phyloP scores from a whole-genome alignment of 805 yeast genomes.

The Torulaspora maleeae region DNA sequence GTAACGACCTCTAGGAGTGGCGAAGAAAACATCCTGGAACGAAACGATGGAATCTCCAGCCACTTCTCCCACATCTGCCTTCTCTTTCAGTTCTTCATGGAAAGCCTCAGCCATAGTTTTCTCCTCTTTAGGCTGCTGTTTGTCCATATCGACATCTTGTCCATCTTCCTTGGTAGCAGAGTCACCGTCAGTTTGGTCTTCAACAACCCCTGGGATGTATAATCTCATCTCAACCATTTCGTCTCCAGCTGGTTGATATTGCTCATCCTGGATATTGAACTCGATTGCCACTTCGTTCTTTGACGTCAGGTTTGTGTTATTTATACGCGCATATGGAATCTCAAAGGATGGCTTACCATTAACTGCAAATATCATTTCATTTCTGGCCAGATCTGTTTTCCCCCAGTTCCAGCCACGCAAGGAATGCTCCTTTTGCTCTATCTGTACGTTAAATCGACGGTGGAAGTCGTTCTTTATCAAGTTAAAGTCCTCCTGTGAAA shows the following conservation, averaged over 20 bases:
- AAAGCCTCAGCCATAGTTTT: slow-evolving; percentile 76
- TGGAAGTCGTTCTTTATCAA: slow-evolving; percentile 79
- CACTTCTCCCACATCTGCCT: slow-evolving; percentile 90
- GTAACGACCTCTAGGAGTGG: slow-evolving; percentile 98
- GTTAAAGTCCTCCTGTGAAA: slow-evolving; percentile 77
- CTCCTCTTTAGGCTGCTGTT: slow-evolving; percentile 16
- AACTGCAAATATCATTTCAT: slow-evolving; percentile 80
- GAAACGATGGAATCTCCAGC: slow-evolving; percentile 94
- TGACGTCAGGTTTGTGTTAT: slow-evolving; percentile 84
- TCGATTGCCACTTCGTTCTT: slow-evolving; percentile 93
- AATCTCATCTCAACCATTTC: slow-evolving; percentile 93
- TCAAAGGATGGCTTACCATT: slow-evolving; percentile 90
- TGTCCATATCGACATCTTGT: slow-evolving; percentile 22
- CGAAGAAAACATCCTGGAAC: slow-evolving; percentile 81
- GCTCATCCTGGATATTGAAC: slow-evolving; percentile 55
- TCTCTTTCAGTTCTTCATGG: slow-evolving; percentile 86
- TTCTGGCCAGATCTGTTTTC: slow-evolving; percentile 82
- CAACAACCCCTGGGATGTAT: slow-evolving; percentile 82
- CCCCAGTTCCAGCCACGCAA: slow-evolving; percentile 99
- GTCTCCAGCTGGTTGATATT: slow-evolving; percentile 74
- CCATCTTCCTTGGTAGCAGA: slow-evolving; percentile 33
- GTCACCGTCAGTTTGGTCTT: slow-evolving; percentile 45
- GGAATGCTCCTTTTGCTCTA: slow-evolving; percentile 87
- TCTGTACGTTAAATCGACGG: slow-evolving; percentile 61
- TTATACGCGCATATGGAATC: slow-evolving; percentile 73